Base-by-base conservation (phyloP, 345 rosid species). In the Limnanthes douglasii region DNA sequence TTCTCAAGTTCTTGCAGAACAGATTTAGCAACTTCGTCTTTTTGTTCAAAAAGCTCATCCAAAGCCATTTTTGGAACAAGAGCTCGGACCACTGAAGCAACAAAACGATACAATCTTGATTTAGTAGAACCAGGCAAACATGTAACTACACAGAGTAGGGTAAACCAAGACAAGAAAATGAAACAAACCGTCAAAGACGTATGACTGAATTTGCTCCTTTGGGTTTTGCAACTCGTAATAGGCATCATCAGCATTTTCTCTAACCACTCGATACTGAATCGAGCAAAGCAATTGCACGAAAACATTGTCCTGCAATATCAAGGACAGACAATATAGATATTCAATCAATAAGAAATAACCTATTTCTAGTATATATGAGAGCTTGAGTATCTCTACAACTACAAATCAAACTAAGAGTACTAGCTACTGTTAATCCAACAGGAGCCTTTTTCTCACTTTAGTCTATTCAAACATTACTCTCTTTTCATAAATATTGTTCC, bases 221-320 rank as follows among this genome's bases (percentile, higher is more conserved):
- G 99, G 96, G 57, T 81, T 85, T 37, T 85, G 93, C 45, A 92
- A 60, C 64, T 92, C 99, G 27, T 92, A 85, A 53, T 78, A 92
- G 1, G 99, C 99, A 75, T 92, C 96, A 62, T 81, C 99, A 13
- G 99, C 99, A 11, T 62, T 74, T 53, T 37, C 37, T 57, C 22
- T 73, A 27, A 85, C 74, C 9, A 85, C 64, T 31, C 96, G 70
- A 41, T 78, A 81, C 50, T 92, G 96, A 57, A 92, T 92, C 19
- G 94, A 85, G 64, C 96, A 92, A 11, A 85, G 50, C 53, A 92
- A 55, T 56, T 92, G 93, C 70, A 92, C 94, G 54, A 92, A 92
- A 11, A 85, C 99, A 62, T 92, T 92, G 51, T 84, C 93, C 95
- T 84, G 58, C 54, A 56, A 54, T 15, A 22, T 11, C 1, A 2